Evolutionary conservation across 345 rosid genomes (phyloP).

Genomic region (Gossypium rotundifolium): DNA sequence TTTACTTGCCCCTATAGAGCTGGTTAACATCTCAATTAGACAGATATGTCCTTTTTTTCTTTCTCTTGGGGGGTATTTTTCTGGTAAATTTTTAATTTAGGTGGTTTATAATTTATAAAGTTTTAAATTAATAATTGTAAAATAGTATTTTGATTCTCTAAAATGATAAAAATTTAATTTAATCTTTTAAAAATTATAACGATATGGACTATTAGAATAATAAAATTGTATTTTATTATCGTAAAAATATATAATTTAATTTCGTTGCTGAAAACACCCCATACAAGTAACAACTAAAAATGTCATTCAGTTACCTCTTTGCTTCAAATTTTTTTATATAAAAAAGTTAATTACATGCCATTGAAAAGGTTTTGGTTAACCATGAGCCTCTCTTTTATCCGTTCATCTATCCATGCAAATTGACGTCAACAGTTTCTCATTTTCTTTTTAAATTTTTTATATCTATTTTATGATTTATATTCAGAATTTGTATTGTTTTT

Average conservation of each 20-base stretch:
- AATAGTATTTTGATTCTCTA: rapidly evolving
- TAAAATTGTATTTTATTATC: too few species aligned
- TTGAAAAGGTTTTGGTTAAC: not conserved
- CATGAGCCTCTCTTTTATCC: not conserved
- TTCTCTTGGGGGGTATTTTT: conserved; percentile 21
- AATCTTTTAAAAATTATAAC: too few species aligned
- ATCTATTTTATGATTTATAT: too few species aligned
- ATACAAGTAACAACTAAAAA: not conserved
- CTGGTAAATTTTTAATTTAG: conserved; percentile 23
- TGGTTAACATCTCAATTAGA: conserved; percentile 20
- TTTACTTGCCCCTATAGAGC: not conserved
- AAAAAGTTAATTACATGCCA: not conserved
- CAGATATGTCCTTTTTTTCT: conserved; percentile 21
- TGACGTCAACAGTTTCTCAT: not conserved
- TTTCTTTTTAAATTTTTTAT: not conserved
- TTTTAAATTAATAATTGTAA: too few species aligned
- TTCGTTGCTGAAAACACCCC: not conserved
- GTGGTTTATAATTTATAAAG: too few species aligned
- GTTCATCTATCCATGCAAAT: not conserved
- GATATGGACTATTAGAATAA: too few species aligned
- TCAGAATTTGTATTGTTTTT: too few species aligned
- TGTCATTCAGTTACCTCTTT: not conserved
- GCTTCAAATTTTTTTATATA: not conserved
- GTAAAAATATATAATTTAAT: too few species aligned
- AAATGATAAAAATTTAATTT: too few species aligned